Base-by-base conservation (phyloP, 768 basidiomycete species). In the Sistotremastrum suecicum region DNA sequence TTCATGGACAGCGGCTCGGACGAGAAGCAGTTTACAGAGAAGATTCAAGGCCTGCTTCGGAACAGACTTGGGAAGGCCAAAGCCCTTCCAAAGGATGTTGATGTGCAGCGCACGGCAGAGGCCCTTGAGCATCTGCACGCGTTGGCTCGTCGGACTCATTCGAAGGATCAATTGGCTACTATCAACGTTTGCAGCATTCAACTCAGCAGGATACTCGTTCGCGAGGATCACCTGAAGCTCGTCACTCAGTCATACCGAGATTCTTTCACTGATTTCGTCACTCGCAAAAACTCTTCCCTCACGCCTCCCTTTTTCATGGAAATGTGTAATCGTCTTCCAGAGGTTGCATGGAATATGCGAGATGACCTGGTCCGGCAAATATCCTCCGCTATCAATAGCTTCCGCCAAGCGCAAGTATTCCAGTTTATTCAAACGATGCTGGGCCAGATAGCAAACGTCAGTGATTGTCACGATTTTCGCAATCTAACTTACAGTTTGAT, bases 11-110 rank as follows among this genome's bases (percentile, higher is more conserved):
- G 77, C 33, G 68, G 78, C 40, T 59, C 72, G 30, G 85, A 91
- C 61, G 91, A 97, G 61, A 75, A 72, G 39, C 91, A 95, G 54
- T 68, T 98, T n/a, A 72, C 82, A 7, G 83, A 87, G 59, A 97
- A 97, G 63, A 81, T 89, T 1, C 72, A 74, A 48, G 81, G 84
- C 29, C 75, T 97, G 50, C 68, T 97, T 38, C 75, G 76, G 37
- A 72, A 71, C 29, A 75, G 87, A 36, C 68, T 92, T 47, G 74
- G 70, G 46, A 88, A 88, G 58, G 65, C 75, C 39, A 89, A 83
- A 56, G 86, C 83, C 7, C 46, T 74, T 7, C 80, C 82, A 3
- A 50, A 54, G 3, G 63, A 65, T 31, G 61, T 70, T 8, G 67
- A 75, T 40, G 51, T 55, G n/a, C 69, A 72, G 33, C 62, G 66